Base-by-base conservation (phyloP, 2,329 filamentous ascomycete genomes). In the Cladorrhinum sp. region DNA sequence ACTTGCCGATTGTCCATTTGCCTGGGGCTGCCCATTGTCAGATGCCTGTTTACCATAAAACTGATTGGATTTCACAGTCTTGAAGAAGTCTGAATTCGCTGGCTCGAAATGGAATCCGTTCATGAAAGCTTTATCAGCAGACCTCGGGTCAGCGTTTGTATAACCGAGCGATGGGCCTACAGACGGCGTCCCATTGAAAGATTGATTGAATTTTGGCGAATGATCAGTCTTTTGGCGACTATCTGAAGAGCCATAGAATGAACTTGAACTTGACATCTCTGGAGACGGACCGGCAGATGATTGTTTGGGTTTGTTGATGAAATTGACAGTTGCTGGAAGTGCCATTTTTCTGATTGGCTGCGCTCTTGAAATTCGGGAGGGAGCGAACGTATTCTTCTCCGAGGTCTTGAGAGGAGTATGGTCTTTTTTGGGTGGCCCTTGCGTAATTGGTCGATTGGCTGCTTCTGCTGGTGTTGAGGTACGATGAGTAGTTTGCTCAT, bases 401-500 rank as follows among this genome's bases (percentile, higher is more conserved):
- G n/a, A 21, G 6, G 42, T 16, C 10, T 46, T 46, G n/a, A 46
- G n/a, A 20, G n/a, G 2, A 46, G n/a, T 46, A 46, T 8, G 42
- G 3, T 21, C 7, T 20, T 46, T 46, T 3, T 16, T 46, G 2
- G 42, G 7, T 16, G 42, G 18, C n/a, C 20, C 9, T 55, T 39
- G 2, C 33, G 20, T n/a, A 18, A n/a, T 39, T 18, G 33, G 2
- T 55, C 24, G 14, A n/a, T 39, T 42, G 30, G 33, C 10, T 36
- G 39, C 12, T n/a, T 8, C 33, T 2, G 53, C 14, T 16, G 12
- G n/a, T 16, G 28, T 20, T 14, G 14, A 14, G 53, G 20, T 14
- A 24, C 20, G 28, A 51, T 20, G 50, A 52, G 18, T 23, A 52
- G 53, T n/a, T 24, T 26, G 9, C 26, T 58, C 62, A 18, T 64